Percentiles rank a stretch among this genome's conserved stretches.
Evolutionary conservation across 306 rosid genomes (phyloP).

Genomic region (Parietaria judaica): DNA sequence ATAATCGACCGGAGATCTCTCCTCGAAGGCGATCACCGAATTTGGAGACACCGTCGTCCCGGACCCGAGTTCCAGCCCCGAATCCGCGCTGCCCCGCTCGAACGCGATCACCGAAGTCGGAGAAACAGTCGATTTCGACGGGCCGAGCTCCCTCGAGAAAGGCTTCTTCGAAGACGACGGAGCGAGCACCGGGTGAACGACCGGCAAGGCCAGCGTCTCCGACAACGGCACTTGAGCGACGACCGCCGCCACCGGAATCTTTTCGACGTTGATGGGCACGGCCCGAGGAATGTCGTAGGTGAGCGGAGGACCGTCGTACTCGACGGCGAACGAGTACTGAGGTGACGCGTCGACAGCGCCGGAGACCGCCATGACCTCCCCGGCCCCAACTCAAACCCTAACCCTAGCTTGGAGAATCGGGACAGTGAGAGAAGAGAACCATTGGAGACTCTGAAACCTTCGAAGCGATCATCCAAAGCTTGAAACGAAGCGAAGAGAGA

Average conservation of each 20-base stretch:
- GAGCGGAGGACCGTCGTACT: conserved; percentile 69
- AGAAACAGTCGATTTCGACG: conserved; percentile 52
- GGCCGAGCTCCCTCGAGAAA: conserved; percentile 53
- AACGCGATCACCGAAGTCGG: conserved; percentile 71
- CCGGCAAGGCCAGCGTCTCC: conserved; percentile 55
- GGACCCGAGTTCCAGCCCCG: conserved; percentile 35
- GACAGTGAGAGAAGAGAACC: conserved; percentile 24
- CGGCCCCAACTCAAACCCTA: conserved; percentile 8
- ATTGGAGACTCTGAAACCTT: conserved; percentile 12
- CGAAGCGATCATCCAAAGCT: too few relatives aligned
- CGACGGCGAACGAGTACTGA: conserved; percentile 62
- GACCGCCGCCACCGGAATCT: conserved; percentile 56
- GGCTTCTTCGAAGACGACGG: conserved; percentile 33
- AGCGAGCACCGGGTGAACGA: conserved; percentile 66
- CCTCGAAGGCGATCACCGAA: conserved; percentile 70
- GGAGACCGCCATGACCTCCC: conserved; percentile 22
- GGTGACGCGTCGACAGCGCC: conserved; percentile 22
- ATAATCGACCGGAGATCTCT: conserved; percentile 34
- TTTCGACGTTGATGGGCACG: conserved; percentile 56
- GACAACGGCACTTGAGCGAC: conserved; percentile 41
- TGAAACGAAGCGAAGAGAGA: too few relatives aligned
- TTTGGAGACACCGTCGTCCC: conserved; percentile 62
- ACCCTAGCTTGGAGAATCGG: conserved; percentile 11
- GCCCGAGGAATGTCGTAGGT: conserved; percentile 65
- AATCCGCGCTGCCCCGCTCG: conserved; percentile 18